Evolutionary conservation across 495 filamentous ascomycete species (phyloP).

Genomic region (Parmelia sp.): DNA sequence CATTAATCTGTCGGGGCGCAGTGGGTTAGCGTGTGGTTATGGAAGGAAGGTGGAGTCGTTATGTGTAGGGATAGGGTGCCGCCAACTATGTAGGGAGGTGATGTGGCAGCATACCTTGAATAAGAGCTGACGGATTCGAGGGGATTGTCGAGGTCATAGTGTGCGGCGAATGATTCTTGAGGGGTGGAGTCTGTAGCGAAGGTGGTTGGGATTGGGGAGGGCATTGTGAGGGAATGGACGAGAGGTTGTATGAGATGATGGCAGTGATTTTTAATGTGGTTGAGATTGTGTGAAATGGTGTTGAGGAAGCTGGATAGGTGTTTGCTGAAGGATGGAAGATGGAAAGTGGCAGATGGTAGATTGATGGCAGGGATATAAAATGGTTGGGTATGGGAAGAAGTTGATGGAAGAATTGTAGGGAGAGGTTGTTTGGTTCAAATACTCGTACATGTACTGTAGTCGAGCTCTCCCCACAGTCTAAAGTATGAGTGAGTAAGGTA

Average conservation of each 20-base stretch:
- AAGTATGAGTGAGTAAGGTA: not conserved
- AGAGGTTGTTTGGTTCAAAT: too few relatives aligned
- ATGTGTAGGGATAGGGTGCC: too few relatives aligned
- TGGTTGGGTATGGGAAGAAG: too few relatives aligned
- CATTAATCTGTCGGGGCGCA: constrained; percentile 11
- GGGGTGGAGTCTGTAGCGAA: constrained; percentile 1
- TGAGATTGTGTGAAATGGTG: not conserved
- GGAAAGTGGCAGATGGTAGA: too few relatives aligned
- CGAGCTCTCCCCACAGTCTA: too few relatives aligned
- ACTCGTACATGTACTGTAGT: too few relatives aligned
- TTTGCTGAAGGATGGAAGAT: too few relatives aligned
- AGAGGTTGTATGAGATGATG: not conserved
- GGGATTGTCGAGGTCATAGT: constrained; percentile 20
- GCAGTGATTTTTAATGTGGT: not conserved
- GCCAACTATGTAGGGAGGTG: too few relatives aligned
- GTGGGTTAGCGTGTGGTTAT: not conserved
- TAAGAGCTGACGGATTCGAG: constrained; percentile 12
- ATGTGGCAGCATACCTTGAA: constrained; percentile 18
- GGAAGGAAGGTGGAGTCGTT: too few relatives aligned
- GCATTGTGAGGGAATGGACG: constrained; percentile 5
- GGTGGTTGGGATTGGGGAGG: constrained; percentile 19
- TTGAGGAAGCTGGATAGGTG: too few relatives aligned
- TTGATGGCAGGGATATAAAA: too few relatives aligned
- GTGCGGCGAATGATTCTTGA: constrained; percentile 16
- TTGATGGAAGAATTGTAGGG: too few relatives aligned